A percentile compares a stretch with the other conserved stretches of the same genome.
These are phyloP conservation scores for Cladosporium velox DNA, from an alignment of 2,329 filamentous ascomycete genomes.

Conservation along the genomic window DNA sequence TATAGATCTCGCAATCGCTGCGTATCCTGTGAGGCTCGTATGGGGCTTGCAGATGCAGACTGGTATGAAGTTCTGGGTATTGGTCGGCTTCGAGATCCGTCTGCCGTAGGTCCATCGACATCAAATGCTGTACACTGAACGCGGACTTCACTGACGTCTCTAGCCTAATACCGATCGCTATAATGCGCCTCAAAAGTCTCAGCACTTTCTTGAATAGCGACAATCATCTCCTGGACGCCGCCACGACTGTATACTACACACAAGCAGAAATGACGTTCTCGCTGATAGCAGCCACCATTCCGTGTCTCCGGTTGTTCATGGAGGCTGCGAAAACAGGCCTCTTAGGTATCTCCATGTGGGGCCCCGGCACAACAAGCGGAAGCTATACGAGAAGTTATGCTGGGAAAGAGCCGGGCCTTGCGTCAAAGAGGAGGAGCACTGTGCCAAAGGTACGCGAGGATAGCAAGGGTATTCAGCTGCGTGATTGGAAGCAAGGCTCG, in stretches of 20 bases:
- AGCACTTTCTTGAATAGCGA: constrained; percentile 5
- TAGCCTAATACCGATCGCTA: constrained; percentile 21
- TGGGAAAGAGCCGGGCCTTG: neutral
- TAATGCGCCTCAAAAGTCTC: constrained; percentile 19
- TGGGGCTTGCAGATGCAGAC: constrained; percentile 24
- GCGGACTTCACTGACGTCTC: neutral
- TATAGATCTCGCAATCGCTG: constrained; percentile 18
- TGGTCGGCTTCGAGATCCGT: constrained; percentile 22
- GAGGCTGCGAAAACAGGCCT: constrained; percentile 25
- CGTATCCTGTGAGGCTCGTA: constrained; percentile 20
- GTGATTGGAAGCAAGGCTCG: neutral
- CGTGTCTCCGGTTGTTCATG: constrained; percentile 26
- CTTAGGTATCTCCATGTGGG: constrained; percentile 4
- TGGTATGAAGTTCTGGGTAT: constrained; percentile 21
- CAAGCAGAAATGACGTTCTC: constrained; percentile 26
- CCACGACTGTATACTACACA: constrained; percentile 20
- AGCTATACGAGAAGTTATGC: neutral
- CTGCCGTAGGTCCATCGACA: neutral
- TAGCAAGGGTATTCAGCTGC: neutral
- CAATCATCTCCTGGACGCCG: constrained; percentile 22
- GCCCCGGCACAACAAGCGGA: neutral
- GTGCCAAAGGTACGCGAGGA: too few species aligned
- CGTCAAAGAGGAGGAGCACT: neutral
- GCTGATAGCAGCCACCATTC: constrained; percentile 25
- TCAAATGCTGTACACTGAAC: too few species aligned